Base-by-base conservation (phyloP, 2,329 filamentous ascomycete genomes). In the Fusarium anguioides region DNA sequence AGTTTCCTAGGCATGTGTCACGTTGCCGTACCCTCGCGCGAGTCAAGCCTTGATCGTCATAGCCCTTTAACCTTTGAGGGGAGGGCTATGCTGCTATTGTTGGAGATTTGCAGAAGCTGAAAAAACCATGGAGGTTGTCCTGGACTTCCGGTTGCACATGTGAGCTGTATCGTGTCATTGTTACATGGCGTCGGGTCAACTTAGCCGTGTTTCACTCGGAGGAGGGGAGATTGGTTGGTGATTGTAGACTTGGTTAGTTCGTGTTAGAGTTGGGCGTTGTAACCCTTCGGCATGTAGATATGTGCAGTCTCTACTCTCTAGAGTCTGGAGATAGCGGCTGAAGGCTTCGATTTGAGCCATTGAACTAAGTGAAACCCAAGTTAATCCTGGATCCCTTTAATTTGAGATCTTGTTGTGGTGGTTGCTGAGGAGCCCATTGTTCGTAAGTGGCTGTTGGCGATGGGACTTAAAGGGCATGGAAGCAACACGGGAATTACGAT, bases 11-110 rank as follows among this genome's bases (percentile, higher is more conserved):
- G 55, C 24, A 51, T 24, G 37, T 64, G 59, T 64, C 60, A 64
- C 60, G 60, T 42, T 59, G 59, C 50, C 40, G 31, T 29, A 24
- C 26, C 37, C 33, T 15, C 29, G 14, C 29, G 40, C 51, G 64
- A 66, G 64, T 67, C 64, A 66, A 52, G 64, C 37, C 29, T 35
- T 37, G 57, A 66, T 66, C 57, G 57, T 46, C 63, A 37, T 21
- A 37, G 29, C 26, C 44, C 26, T 51, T 27, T 20, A 36, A 52
- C 47, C 45, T 64, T 47, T 37, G 53, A 24, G 52, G n/a, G n/a
- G n/a, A n/a, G n/a, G n/a, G 52, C 60, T 53, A 52, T 64, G 48
- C 36, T 57, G 24, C 29, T 49, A 46, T 57, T 40, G 53, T 46
- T 45, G 42, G 60, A 8, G 27, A 45, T 64, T 40, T 48, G 20